Evolutionary conservation across 2,329 filamentous ascomycete genomes (phyloP), one percentile per base, ranked within the genome.

Genomic region (Botrytis cinerea): DNA sequence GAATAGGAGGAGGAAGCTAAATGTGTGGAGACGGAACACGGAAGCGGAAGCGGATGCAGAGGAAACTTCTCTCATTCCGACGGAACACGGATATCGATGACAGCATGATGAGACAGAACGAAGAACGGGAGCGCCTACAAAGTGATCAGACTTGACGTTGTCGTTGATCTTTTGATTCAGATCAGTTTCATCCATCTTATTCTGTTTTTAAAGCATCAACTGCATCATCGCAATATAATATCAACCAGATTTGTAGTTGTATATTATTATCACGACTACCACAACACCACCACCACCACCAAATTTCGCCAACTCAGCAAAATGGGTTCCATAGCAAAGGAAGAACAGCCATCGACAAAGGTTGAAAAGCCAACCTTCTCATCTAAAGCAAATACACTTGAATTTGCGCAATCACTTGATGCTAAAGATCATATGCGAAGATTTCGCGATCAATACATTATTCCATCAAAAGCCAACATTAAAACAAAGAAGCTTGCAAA

Each of bases 391-490:
- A 84, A 82, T 51, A 68, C 71, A 22, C 48, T 72, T n/a, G 84
- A 84, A 9, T 89, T 85, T 80, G 87, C 88, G 43, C 77, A 82
- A 72, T 81, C 82, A 40, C 84, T 92, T 9, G 91, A 93, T 81
- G 82, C 83, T 0, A 84, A 88, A 77, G 91, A 93, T 79, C 82
- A 85, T n/a, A 81, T 94, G 57, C 82, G 83, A 25, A 83, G 85
- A 73, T 86, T 93, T 72, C 88, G 93, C 46, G 83, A 89, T 38
- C 88, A 95, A 77, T 97, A 95, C 81, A 86, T 92, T 66, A 90
- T 97, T 63, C 94, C 94, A 0, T 92, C 91, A 4, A 93, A 90
- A 81, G 85, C 84, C 16, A 93, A 94, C 59, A 82, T 96, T 63
- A 90, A 87, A 80, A 88, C 91, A 76, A 91, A 85, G 75, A 88